These are phyloP conservation scores for Saccharomyces hybrid DNA, from an alignment of 1,139 yeast species.

Conservation along the genomic window DNA sequence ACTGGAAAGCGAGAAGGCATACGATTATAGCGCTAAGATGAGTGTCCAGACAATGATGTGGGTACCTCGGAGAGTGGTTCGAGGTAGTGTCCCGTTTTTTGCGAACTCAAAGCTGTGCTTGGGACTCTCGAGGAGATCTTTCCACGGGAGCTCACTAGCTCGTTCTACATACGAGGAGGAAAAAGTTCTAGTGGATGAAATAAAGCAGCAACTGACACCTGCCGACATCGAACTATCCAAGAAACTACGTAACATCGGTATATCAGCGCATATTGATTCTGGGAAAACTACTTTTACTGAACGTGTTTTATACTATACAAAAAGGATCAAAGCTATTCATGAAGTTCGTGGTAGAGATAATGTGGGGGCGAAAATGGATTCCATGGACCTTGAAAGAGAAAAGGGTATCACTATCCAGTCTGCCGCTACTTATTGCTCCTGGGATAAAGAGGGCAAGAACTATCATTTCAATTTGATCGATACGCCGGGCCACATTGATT, in stretches of 20 bases:
- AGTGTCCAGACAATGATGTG: background rate
- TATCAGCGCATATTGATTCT: slow-evolving; percentile 94
- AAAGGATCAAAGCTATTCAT: slow-evolving; percentile 94
- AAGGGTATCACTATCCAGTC: slow-evolving; percentile 97
- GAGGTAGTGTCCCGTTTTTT: background rate
- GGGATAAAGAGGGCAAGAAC: slow-evolving; percentile 65
- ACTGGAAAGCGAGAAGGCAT: background rate
- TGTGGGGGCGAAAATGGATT: slow-evolving; percentile 98
- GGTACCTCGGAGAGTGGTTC: background rate
- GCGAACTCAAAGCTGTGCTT: background rate
- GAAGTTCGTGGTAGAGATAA: slow-evolving; percentile 97
- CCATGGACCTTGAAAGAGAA: slow-evolving; percentile 95
- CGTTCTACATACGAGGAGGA: slow-evolving; percentile 57
- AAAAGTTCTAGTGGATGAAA: slow-evolving; percentile 55
- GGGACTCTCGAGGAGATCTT: slow-evolving; percentile 4
- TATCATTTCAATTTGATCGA: slow-evolving; percentile 92
- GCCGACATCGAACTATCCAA: slow-evolving; percentile 49
- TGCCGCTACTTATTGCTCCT: slow-evolving; percentile 96
- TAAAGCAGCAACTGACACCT: slow-evolving; percentile 46
- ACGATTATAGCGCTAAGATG: background rate
- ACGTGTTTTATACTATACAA: slow-evolving; percentile 91
- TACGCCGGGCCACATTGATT: slow-evolving; percentile 97
- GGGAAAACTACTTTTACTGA: slow-evolving; percentile 97
- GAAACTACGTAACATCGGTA: slow-evolving; percentile 86
- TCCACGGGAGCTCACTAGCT: slow-evolving; percentile 23